phyloP scores from a whole-genome alignment of 495 filamentous ascomycete species.

The Daldinia bambusicola region DNA sequence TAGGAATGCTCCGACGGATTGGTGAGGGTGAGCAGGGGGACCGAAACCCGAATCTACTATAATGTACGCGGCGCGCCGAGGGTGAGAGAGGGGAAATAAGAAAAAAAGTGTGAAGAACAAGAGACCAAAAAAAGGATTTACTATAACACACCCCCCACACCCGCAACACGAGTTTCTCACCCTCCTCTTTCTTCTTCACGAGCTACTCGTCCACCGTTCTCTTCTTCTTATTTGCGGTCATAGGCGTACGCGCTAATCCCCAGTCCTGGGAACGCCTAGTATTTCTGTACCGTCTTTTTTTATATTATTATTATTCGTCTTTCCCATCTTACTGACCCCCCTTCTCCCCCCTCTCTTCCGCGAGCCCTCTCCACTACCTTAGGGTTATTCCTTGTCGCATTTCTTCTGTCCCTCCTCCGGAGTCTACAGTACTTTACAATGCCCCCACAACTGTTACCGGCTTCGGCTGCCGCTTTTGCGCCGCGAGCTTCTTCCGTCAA shows the following conservation, averaged over 20 bases:
- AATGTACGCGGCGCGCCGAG: background rate
- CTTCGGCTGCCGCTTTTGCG: conserved; percentile 96
- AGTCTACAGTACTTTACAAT: conserved; percentile 62
- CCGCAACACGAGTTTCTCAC: conserved; percentile 59
- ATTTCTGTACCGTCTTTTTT: conserved; percentile 63
- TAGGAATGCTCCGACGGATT: conserved; percentile 43
- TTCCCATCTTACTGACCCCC: conserved; percentile 56
- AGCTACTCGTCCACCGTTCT: conserved; percentile 58
- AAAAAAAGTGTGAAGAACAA: background rate
- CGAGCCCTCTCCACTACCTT: conserved; percentile 62
- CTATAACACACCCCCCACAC: conserved; percentile 59
- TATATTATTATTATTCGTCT: conserved; percentile 61
- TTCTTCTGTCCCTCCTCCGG: conserved; percentile 48
- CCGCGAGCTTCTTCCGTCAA: conserved; percentile 90
- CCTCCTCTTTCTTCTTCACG: conserved; percentile 61
- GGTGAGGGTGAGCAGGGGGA: conserved; percentile 21
- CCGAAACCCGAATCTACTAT: conserved; percentile 5
- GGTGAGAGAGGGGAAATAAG: conserved; percentile 28
- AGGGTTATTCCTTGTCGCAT: conserved; percentile 53
- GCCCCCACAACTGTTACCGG: conserved; percentile 91
- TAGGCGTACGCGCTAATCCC: conserved; percentile 68
- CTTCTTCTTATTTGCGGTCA: conserved; percentile 62
- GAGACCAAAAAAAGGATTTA: conserved; percentile 42
- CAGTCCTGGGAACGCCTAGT: conserved; percentile 65
- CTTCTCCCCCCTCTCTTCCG: conserved; percentile 55